Evolutionary conservation across 2,329 filamentous ascomycete genomes (phyloP).

Genomic region (Salinomyces thailandicus): DNA sequence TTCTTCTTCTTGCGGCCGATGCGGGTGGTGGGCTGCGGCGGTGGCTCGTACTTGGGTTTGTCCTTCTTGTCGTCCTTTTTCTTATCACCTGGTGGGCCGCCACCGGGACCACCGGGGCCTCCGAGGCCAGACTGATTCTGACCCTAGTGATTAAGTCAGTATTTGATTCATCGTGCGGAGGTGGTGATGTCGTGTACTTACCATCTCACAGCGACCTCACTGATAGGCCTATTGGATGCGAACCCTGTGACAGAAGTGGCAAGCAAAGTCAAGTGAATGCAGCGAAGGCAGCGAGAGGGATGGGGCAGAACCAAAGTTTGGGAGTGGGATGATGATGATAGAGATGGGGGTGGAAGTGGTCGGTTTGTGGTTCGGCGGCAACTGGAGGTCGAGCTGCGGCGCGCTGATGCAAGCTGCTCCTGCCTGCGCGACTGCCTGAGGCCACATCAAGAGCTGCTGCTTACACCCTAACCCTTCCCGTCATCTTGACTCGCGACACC

Average conservation of each 20-base stretch:
- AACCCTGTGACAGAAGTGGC: not conserved
- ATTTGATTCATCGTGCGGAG: no score
- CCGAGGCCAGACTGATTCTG: slow-evolving; percentile 83
- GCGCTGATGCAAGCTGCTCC: slow-evolving; percentile 3
- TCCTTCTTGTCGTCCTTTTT: slow-evolving; percentile 91
- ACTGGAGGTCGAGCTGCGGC: not conserved
- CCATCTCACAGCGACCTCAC: slow-evolving; percentile 1
- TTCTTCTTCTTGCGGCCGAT: slow-evolving; percentile 98
- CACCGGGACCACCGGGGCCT: slow-evolving; percentile 46
- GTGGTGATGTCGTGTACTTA: slow-evolving; percentile 1
- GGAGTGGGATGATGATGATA: not conserved
- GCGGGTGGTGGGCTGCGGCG: slow-evolving; percentile 89
- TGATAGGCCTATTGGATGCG: not conserved
- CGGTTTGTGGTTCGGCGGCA: not conserved
- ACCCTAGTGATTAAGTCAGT: slow-evolving; percentile 45
- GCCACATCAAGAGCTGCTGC: no score
- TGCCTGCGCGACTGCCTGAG: no score
- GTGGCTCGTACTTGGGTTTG: slow-evolving; percentile 99
- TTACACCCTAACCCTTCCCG: no score
- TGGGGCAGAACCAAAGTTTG: no score
- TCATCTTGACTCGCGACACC: no score
- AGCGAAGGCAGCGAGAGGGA: no score
- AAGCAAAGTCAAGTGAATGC: not conserved
- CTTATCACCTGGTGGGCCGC: slow-evolving; percentile 56
- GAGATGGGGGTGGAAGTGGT: slow-evolving; percentile 2